Base-by-base conservation (phyloP, 306 rosid species). In the Vachellia collinsii region DNA sequence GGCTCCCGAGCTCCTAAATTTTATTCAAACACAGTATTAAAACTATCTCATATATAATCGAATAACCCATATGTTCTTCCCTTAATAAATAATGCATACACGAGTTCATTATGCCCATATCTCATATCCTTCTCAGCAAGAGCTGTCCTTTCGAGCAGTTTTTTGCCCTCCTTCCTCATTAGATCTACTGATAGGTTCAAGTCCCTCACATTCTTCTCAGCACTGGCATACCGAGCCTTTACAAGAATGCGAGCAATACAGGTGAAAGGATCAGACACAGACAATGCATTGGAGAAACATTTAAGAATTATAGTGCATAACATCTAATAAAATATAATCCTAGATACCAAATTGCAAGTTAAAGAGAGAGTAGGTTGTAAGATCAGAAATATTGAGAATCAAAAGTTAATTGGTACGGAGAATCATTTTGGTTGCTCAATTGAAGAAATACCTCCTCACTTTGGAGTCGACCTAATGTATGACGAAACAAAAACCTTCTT, bases 41-140 rank as follows among this genome's bases (percentile, higher is more conserved):
- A 65, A 68, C 75, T 69, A 20, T 37, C 51, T 78, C 36, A 78
- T 59, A 75, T 22, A 16, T 41, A 75, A 75, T 58, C 61, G 78
- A 81, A 78, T 34, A 74, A 78, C 65, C 17, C 25, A 51, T 6
- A 36, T 5, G 14, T 39, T 42, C 75, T 36, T 64, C 64, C 53
- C 36, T 51, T 72, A 36, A 87, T 11, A 58, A 42, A 82, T 44
- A 48, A 82, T 76, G 80, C 89, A 62, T 91, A 95, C 99, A 54
- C 66, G 83, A 95, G 93, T 82, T 91, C 97, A 0, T 11, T 73
- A 47, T 77, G 88, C 84, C 98, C 98, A 29, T 90, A 87, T 71
- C 85, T 90, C 99, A 95, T 89, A 72, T 93, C 96, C 84, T 84
- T 91, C 88, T 93, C 99, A 62, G 96, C 99, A 42, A 88, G 90